Conservation (phyloP, 169 alveolate genomes). For the Eimeria tenella region DNA sequence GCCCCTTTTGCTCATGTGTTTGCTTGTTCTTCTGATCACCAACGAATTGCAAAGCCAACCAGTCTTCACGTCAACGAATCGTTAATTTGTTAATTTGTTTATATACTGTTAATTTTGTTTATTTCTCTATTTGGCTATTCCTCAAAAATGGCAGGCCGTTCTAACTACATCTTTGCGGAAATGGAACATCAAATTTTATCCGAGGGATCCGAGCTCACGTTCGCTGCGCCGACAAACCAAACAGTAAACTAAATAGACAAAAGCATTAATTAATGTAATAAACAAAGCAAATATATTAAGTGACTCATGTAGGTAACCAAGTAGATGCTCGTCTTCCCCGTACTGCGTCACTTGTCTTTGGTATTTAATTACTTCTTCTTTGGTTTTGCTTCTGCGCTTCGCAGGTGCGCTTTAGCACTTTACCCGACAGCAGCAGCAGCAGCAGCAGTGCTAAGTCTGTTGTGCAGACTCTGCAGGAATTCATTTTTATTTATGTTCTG, state of each 20-base stretch:
- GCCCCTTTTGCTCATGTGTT: not conserved
- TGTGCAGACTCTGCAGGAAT: not conserved
- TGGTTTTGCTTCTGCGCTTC: not conserved
- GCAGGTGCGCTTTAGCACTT: conserved; percentile 7
- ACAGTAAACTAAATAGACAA: not conserved
- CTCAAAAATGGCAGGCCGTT: not conserved
- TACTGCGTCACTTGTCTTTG: not conserved
- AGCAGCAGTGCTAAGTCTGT: not conserved
- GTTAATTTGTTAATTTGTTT: not conserved
- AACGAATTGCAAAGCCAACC: too few relatives aligned
- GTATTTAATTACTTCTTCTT: not conserved
- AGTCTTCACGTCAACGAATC: not conserved
- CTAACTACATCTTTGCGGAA: not conserved
- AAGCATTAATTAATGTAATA: too few relatives aligned
- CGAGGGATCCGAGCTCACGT: not conserved
- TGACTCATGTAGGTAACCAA: not conserved
- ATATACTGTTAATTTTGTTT: not conserved
- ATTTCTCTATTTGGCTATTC: not conserved
- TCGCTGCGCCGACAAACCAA: conserved; percentile 38
- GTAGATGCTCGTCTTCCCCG: not conserved
- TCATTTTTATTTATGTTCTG: not conserved
- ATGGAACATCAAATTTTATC: not conserved
- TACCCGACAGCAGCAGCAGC: not conserved
- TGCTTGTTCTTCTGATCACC: too few relatives aligned
- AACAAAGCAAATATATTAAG: not conserved